Evolutionary conservation across 305 asterid species (phyloP).

Genomic region (Solanum chacoense): DNA sequence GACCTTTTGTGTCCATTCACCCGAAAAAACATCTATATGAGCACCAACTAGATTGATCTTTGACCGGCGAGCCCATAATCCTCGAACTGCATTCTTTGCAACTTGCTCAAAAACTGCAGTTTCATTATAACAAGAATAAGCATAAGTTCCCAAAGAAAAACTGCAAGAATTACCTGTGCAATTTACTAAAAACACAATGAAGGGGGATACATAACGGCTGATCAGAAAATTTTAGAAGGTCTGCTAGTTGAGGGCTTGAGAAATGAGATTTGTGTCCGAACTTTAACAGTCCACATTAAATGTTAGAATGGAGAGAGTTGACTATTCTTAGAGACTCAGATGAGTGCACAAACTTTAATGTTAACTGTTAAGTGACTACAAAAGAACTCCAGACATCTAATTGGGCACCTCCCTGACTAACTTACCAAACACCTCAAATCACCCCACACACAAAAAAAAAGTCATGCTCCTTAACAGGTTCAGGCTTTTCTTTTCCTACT

Average conservation of each 20-base stretch:
- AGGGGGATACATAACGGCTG: not conserved
- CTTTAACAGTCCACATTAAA: not conserved
- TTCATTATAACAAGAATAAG: conserved; percentile 15
- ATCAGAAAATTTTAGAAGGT: not conserved
- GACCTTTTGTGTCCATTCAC: conserved; percentile 99
- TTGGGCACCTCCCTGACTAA: not conserved
- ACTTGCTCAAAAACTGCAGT: conserved; percentile 87
- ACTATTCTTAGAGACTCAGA: not conserved
- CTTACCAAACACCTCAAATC: not conserved
- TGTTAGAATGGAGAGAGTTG: not conserved
- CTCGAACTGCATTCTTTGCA: conserved; percentile 88
- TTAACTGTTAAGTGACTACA: not conserved
- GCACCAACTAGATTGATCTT: conserved; percentile 96
- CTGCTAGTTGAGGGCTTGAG: not conserved
- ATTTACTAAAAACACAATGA: not conserved
- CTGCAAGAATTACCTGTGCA: not conserved
- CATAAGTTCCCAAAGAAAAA: not conserved
- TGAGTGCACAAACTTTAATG: not conserved
- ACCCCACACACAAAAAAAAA: not conserved
- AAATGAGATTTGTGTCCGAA: not conserved
- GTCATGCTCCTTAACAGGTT: not conserved
- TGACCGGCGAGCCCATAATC: conserved; percentile 98
- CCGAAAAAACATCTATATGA: conserved; percentile 94
- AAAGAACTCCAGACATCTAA: not conserved
- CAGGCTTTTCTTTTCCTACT: not conserved